Percentiles rank a stretch among this genome's conserved stretches.
Evolutionary conservation across 768 basidiomycete genomes (phyloP).

Genomic region (Suillus americanus): DNA sequence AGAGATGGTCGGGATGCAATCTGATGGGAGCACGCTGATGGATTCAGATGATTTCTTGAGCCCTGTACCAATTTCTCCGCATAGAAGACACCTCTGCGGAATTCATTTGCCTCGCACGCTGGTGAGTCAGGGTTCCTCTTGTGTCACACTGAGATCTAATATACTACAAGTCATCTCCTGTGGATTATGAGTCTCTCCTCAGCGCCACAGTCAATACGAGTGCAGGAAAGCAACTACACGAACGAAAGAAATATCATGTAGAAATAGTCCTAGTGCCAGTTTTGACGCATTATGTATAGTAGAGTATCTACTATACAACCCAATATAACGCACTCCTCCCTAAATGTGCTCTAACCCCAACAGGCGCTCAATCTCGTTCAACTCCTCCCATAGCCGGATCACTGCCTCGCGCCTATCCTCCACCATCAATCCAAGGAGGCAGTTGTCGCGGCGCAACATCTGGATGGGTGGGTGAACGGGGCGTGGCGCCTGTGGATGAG

Average conservation of each 20-base stretch:
- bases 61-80: constrained; percentile 41
- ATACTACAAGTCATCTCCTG: constrained; percentile 75
- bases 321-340: too few species aligned
- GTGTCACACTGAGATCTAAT: constrained; percentile 6
- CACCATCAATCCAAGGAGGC: too few species aligned
- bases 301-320: too few species aligned
- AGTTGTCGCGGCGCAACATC: too few species aligned
- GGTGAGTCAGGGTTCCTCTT: constrained; percentile 41
- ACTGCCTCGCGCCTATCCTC: too few species aligned
- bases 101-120: constrained; percentile 80
- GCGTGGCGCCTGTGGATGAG: neutral
- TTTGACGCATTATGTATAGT: too few species aligned
- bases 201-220: constrained; percentile 78
- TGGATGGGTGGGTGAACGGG: neutral
- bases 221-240: too few species aligned
- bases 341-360: too few species aligned
- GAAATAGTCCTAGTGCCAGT: too few species aligned
- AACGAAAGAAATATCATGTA: too few species aligned
- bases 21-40: constrained; percentile 29
- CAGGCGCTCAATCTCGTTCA: too few species aligned
- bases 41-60: constrained; percentile 32
- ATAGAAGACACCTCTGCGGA: constrained; percentile 79
- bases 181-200: constrained; percentile 66
- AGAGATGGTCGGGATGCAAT: constrained; percentile 93
- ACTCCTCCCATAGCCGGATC: too few species aligned